These are phyloP conservation scores for Calonectria crousiana DNA, from an alignment of 2,329 filamentous ascomycete genomes.

Conservation along the genomic window DNA sequence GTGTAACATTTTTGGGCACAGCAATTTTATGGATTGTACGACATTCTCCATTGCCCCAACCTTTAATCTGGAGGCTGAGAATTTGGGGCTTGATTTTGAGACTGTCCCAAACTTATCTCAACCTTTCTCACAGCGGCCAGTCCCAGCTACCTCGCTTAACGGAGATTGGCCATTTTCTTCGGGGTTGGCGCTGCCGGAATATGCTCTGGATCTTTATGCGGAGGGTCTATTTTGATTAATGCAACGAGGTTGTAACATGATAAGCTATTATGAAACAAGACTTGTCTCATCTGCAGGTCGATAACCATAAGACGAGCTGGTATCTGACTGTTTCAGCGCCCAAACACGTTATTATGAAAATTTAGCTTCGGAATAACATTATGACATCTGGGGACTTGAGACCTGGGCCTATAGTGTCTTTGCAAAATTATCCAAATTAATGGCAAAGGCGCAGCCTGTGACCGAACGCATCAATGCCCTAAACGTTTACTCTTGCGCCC, in stretches of 20 bases:
- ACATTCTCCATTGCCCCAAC: neutral
- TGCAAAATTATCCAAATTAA: neutral
- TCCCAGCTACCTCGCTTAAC: neutral
- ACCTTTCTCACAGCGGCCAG: neutral
- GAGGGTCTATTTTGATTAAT: neutral
- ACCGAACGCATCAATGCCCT: neutral
- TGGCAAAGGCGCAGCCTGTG: neutral
- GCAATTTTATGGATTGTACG: neutral
- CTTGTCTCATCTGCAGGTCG: neutral
- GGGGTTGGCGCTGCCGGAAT: too few relatives aligned
- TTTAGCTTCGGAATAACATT: neutral
- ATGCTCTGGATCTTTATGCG: neutral
- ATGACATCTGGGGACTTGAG: neutral
- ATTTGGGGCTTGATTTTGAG: neutral
- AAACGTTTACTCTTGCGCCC: neutral
- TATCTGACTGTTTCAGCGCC: neutral
- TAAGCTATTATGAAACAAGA: neutral
- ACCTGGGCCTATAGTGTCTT: neutral
- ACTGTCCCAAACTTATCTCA: neutral
- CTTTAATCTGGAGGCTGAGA: neutral
- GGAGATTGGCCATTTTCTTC: neutral
- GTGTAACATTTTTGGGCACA: neutral
- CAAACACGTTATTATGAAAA: neutral
- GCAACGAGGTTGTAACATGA: neutral
- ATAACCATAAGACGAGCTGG: neutral